Evolutionary conservation across 1,139 yeast genomes (phyloP).

Genomic region (Hemisphaericaspora xylofermentans): DNA sequence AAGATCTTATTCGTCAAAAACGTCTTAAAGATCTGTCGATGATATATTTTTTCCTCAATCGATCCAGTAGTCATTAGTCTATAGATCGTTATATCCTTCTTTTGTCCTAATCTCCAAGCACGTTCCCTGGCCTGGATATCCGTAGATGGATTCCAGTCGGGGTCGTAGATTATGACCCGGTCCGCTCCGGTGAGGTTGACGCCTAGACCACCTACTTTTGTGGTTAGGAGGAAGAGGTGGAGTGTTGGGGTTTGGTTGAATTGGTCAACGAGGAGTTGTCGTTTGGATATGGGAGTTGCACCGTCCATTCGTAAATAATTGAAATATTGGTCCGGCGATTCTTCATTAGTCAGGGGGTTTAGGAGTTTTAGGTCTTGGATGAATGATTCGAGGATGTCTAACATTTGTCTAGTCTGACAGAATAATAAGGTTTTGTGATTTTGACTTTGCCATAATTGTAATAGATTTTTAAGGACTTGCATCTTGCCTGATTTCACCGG

Average conservation of each 20-base stretch:
- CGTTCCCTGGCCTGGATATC: constrained; percentile 96
- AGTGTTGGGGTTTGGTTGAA: constrained; percentile 65
- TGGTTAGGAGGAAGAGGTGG: constrained; percentile 76
- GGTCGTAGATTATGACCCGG: constrained; percentile 89
- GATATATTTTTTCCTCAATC: constrained; percentile 94
- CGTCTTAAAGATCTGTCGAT: constrained; percentile 94
- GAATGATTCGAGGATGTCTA: constrained; percentile 75
- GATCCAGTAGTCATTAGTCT: constrained; percentile 93
- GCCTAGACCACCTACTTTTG: constrained; percentile 95
- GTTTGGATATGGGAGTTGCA: constrained; percentile 69
- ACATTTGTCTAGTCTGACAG: constrained; percentile 93
- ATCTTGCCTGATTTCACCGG: constrained; percentile 81
- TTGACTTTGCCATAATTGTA: constrained; percentile 75
- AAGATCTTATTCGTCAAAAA: constrained; percentile 88
- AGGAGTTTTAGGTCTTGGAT: constrained; percentile 39
- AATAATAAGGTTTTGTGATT: constrained; percentile 79
- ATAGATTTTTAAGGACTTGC: constrained; percentile 78
- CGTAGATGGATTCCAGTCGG: constrained; percentile 98
- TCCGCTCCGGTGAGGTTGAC: constrained; percentile 94
- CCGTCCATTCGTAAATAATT: constrained; percentile 91
- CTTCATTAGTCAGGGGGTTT: constrained; percentile 18
- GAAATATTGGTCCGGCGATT: constrained; percentile 21
- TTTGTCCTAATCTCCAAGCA: constrained; percentile 97
- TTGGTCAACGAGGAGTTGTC: constrained; percentile 78
- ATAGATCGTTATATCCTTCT: constrained; percentile 88